Evolutionary conservation across 2,329 filamentous ascomycete species (phyloP).

Genomic region (Penicillium sp.): DNA sequence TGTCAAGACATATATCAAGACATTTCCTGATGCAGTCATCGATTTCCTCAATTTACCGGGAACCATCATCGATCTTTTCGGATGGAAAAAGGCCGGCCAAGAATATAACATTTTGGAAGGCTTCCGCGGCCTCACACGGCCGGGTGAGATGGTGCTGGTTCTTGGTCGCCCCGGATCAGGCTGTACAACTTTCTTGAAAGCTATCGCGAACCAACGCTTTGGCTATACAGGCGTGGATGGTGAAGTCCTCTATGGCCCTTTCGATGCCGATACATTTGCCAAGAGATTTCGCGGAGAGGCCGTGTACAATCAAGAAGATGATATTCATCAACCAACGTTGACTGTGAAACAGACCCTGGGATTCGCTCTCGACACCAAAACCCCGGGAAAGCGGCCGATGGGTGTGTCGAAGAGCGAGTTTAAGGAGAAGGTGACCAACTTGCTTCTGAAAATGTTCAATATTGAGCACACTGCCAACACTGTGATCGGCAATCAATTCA

Average conservation of each 20-base stretch:
- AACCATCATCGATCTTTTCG: constrained; percentile 63
- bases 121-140: constrained; percentile 62
- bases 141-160: constrained; percentile 86
- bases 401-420: constrained; percentile 72
- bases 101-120: constrained; percentile 72
- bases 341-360: constrained; percentile 84
- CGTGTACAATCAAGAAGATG: constrained; percentile 83
- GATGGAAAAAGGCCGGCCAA: constrained; percentile 64
- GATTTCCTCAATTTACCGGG: constrained; percentile 73
- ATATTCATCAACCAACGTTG: constrained; percentile 79
- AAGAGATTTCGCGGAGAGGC: constrained; percentile 76
- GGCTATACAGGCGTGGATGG: constrained; percentile 64
- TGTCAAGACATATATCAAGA: constrained; percentile 68
- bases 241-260: constrained; percentile 74
- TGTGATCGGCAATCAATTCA: constrained; percentile 77
- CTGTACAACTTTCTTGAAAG: constrained; percentile 68
- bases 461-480: constrained; percentile 86
- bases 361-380: constrained; percentile 82
- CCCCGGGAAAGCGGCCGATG: constrained; percentile 73
- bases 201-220: constrained; percentile 65
- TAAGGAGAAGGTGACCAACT: constrained; percentile 70
- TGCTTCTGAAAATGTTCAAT: constrained; percentile 87
- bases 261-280: constrained; percentile 66
- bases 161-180: constrained; percentile 73
- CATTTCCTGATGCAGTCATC: constrained; percentile 74